Evolutionary conservation across 2,329 filamentous ascomycete species (phyloP).

Genomic region (Proliferodiscus dingleyae): DNA sequence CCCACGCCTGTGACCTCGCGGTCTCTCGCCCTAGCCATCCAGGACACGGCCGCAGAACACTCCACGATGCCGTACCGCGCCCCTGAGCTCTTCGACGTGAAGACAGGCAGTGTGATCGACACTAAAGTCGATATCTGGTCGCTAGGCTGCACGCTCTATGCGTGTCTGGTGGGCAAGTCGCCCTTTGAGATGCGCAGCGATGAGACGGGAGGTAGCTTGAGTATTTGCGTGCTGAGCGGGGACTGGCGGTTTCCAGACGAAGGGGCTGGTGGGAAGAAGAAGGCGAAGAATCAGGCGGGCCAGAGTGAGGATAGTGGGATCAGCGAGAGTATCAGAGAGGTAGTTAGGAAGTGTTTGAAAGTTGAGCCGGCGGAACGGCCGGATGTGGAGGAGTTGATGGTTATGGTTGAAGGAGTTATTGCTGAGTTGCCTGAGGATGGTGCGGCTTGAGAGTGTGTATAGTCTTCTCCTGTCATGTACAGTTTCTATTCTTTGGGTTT

Average conservation of each 20-base stretch:
- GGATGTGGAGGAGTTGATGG: constrained; percentile 78
- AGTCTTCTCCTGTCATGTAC: too few relatives aligned
- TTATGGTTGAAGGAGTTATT: constrained; percentile 70
- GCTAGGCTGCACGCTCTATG: constrained; percentile 93
- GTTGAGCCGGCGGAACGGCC: constrained; percentile 87
- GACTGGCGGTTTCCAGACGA: constrained; percentile 98
- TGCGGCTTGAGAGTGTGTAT: too few relatives aligned
- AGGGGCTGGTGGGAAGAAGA: constrained; percentile 50
- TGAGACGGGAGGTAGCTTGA: constrained; percentile 90
- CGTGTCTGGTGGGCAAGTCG: constrained; percentile 91
- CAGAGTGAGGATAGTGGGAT: constrained; percentile 46
- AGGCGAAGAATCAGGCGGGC: constrained; percentile 29
- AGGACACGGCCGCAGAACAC: constrained; percentile 93
- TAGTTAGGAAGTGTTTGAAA: constrained; percentile 79
- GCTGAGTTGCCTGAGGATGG: constrained; percentile 60
- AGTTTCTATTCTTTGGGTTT: too few relatives aligned
- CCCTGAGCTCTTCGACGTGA: constrained; percentile 96
- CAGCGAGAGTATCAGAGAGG: constrained; percentile 76
- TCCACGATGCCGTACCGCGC: constrained; percentile 98
- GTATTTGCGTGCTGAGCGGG: constrained; percentile 85
- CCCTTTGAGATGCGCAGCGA: constrained; percentile 95
- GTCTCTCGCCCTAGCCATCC: constrained; percentile 83
- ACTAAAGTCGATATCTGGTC: constrained; percentile 99
- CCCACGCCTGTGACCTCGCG: constrained; percentile 87
- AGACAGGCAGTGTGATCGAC: constrained; percentile 85